These are phyloP conservation scores for Neovahlkampfia damariscottae DNA, from an alignment of 78 protist genomes.

Conservation along the genomic window DNA sequence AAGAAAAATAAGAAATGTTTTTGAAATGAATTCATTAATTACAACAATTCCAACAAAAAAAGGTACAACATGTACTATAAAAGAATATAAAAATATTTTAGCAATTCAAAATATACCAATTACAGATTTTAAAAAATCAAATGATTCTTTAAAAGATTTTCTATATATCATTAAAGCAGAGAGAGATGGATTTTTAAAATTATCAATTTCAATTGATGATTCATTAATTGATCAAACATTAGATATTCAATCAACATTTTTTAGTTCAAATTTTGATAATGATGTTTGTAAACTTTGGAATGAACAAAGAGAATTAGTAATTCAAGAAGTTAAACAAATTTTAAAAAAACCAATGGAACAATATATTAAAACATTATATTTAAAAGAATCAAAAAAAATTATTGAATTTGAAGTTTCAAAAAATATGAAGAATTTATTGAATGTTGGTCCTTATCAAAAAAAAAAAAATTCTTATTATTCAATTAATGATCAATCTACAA, in stretches of 20 bases:
- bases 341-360: neutral
- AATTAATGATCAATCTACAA: too few species aligned
- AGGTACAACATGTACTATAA: neutral
- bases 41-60: neutral
- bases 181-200: neutral
- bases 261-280: neutral
- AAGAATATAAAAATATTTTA: neutral
- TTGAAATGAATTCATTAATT: neutral
- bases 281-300: neutral
- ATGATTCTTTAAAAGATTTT: neutral
- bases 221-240: neutral
- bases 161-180: neutral
- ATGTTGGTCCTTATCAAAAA: too few species aligned
- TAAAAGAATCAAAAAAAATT: neutral
- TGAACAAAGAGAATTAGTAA: neutral
- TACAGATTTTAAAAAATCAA: neutral
- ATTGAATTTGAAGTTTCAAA: neutral
- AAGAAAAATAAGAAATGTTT: neutral
- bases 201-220: neutral
- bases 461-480: too few species aligned
- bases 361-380: neutral
- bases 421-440: neutral
- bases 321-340: neutral
- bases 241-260: neutral
- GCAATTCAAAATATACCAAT: neutral